Base-by-base conservation (phyloP, 805 yeast genomes). In the Zygoascus biomembranicola region DNA sequence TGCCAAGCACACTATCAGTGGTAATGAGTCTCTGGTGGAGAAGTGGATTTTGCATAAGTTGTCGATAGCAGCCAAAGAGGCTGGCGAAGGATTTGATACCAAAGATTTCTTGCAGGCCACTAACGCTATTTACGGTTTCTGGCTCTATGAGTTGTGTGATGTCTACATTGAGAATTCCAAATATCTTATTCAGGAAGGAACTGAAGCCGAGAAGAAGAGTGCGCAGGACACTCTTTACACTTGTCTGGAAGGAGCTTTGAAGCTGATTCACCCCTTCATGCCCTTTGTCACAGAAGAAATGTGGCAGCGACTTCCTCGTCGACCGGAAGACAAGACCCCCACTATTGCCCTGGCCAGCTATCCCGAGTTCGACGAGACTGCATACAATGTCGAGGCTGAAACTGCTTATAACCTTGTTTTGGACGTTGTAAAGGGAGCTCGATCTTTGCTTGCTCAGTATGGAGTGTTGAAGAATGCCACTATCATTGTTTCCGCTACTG, bases 141-240 rank as follows among this genome's bases (percentile, higher is more conserved):
- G 99, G 99, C 77, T 85, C 56, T 82, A 86, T 68, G 94, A 90
- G 69, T 78, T 94, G 61, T 94, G 99, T 79, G 99, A 94, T 69
- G 96, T 94, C 51, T 94, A 90, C 78, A 94, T 94, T 73, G 99
- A 94, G 77, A 94, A 94, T 79, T 89, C 97, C 62, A 94, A 94
- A 78, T 80, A 82, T 57, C 79, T 92, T 71, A 90, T 94, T 66
- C 78, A 86, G 65, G 98, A 92, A 72, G 99, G 99, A 64, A 78
- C 95, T 42, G 81, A 80, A 28, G 85, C 72, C 58, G 96, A 94
- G 76, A 79, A 83, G 75, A 79, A 80, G 70, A 87, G 96, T 52
- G 99, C 98, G 16, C 87, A 85, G 74, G 95, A 92, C 69, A 94
- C 98, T 23, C 77, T 94, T 61, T 94, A 90, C 81, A 87, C 94